Evolutionary conservation across 208 protist genomes (phyloP).

Genomic region (Acanthamoeba lugdunensis): DNA sequence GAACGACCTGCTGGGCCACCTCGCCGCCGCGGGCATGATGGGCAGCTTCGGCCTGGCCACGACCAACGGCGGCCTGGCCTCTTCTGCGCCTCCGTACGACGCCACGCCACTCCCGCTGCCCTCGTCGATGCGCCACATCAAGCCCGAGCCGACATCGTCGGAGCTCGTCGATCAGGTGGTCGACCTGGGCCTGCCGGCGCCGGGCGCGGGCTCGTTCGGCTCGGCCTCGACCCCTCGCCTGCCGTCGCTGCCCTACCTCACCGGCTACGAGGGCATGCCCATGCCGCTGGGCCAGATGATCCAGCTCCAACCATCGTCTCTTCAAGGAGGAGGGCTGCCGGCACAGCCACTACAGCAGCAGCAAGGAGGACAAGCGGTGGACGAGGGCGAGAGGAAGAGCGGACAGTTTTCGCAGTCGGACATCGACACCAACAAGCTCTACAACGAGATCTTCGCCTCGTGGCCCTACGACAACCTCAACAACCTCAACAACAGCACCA

Average conservation of each 20-base stretch:
- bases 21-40: slow-evolving; percentile 22
- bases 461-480: slow-evolving; percentile 49
- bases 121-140: not conserved
- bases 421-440: slow-evolving; percentile 38
- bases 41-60: slow-evolving; percentile 26
- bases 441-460: slow-evolving; percentile 40
- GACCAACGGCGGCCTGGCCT: not conserved
- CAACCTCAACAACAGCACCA: not conserved
- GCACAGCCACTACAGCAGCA: not conserved
- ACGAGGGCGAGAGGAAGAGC: not conserved
- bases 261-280: not conserved
- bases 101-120: not conserved
- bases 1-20: slow-evolving; percentile 22
- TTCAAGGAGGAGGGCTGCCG: not conserved
- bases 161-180: not conserved
- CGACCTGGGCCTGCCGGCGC: not conserved
- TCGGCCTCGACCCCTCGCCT: not conserved
- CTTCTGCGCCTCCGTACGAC: not conserved
- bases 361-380: not conserved
- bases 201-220: not conserved
- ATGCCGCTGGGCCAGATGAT: too few species aligned
- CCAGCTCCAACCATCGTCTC: too few species aligned
- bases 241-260: not conserved
- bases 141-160: slow-evolving; percentile 8
- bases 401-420: not conserved